Percentiles rank a stretch among this genome's conserved stretches.
Conservation (phyloP, 192 early-diverging fungal genomes). For the Allomyces macrogynus region DNA sequence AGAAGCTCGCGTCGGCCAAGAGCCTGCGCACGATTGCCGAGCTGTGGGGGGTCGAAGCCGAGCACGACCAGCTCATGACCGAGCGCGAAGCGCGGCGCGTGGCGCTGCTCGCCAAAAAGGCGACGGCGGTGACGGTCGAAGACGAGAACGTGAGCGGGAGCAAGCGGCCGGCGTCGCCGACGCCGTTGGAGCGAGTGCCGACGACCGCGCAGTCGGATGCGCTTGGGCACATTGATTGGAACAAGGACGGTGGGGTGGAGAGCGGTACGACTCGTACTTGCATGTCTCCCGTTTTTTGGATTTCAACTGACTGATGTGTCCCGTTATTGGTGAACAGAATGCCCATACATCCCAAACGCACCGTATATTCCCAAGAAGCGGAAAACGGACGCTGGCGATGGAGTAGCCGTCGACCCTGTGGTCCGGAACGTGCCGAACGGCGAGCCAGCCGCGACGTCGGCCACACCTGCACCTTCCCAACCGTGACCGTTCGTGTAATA, state of each 20-base stretch:
- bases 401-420: too few species aligned
- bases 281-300: too few species aligned
- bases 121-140: background rate
- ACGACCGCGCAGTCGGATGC: too few species aligned
- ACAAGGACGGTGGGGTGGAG: background rate
- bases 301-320: too few species aligned
- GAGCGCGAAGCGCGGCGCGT: background rate
- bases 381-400: background rate
- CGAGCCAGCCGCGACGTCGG: too few species aligned
- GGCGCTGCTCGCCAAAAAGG: background rate
- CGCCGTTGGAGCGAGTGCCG: too few species aligned
- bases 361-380: background rate
- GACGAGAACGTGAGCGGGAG: too few species aligned
- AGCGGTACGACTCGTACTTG: too few species aligned
- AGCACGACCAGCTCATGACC: background rate
- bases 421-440: too few species aligned
- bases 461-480: too few species aligned
- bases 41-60: background rate
- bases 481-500: too few species aligned
- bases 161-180: too few species aligned
- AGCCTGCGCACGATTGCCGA: slow-evolving; percentile 4
- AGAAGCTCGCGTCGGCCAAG: slow-evolving; percentile 22
- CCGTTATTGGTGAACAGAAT: background rate
- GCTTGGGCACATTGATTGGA: background rate
- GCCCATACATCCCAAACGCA: background rate